Evolutionary conservation across 495 filamentous ascomycete species (phyloP), one percentile per base, ranked within the genome.

Genomic region (Penicillium waksmanii): DNA sequence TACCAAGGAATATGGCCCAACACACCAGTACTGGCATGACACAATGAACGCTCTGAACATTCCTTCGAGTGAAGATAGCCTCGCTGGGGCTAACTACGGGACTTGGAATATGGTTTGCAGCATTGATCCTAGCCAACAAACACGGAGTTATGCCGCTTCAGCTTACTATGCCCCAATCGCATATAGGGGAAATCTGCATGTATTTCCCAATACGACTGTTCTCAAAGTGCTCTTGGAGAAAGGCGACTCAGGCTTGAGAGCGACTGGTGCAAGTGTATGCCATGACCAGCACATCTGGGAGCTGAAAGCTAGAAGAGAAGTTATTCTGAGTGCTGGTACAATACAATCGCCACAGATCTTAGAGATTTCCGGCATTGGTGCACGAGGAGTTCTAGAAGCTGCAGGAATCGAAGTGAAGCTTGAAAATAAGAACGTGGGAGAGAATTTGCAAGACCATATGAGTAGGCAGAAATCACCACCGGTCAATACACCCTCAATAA

Each of bases 371-470:
- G 84, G 85, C 0, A 72, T 86, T 35, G 84, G 82, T 9, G 57
- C 62, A 10, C 53, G 56, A 4, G 55, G 64, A 10, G 44, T 83
- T 2, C 75, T 87, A 0, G 49, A 70, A 1, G 63, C 64, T 0
- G 75, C 74, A 5, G 75, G 77, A 0, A 78, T 87, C 23, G 61
- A 69, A 0, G 61, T 77, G 5, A 75, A 78, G 21, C 65, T 83
- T 3, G 65, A 77, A 21, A 78, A 76, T 34, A 66, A 78, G 0
- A 77, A 78, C 17, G 83, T 86, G 2, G 84, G 84, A 5, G 77
- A 81, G 51, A 85, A 85, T 43, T 66, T 86, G 3, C 84, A 87
- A 58, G 83, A 85, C 31, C 83, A 85, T 57, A 58, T 80, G 51
- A 79, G 80, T 77, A 68, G 44, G 72, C 5, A 18, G 13, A 18